Base-by-base conservation (phyloP, 345 rosid genomes). In the Eucalyptus fibrosa region DNA sequence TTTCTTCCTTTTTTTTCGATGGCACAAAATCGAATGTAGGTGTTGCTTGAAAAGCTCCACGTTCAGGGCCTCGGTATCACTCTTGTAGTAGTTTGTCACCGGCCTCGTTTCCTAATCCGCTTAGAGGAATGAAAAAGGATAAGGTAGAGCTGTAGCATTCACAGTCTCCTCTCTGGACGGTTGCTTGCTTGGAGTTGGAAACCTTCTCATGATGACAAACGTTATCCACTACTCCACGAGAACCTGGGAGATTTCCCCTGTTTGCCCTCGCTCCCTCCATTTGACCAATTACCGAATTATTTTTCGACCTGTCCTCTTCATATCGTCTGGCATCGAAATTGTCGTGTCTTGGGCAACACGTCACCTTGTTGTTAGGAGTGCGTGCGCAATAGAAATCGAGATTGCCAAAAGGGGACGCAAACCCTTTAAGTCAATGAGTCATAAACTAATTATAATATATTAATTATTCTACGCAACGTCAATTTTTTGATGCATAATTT, bases 401-500 rank as follows among this genome's bases (percentile, higher is more conserved):
- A 21, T 53, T 0, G 9, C 26, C 59, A 8, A 53, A 53, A 53
- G 59, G 2, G 9, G 19, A 53, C 59, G 9, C 59, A 0, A 53
- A 19, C 59, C 59, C 5, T 1, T 19, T 53, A 53, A 21, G 59
- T 53, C 59, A 53, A 53, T 8, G 5, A 21, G 24, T 21, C 59
- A 53, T 8, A 2, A 1, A 8, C 0, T 21, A 21, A 21, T 53
- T 53, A 53, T 53, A 19, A 19, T 19, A 19, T 8, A 19, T 53
- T 3, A 53, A 53, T 21, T 19, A 0, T 19, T 53, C 1, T 53
- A 8, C 26, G 5, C 5, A 24, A 53, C 11, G 21, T 53, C 5
- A 53, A 53, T 8, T 53, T 19, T 53, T 21, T 1, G 0, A 19
- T 21, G 2, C 2, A 0, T 8, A 8, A 53, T 53, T 53, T 53